Evolutionary conservation across 495 filamentous ascomycete genomes (phyloP).

Genomic region (Apiosordaria backusii): DNA sequence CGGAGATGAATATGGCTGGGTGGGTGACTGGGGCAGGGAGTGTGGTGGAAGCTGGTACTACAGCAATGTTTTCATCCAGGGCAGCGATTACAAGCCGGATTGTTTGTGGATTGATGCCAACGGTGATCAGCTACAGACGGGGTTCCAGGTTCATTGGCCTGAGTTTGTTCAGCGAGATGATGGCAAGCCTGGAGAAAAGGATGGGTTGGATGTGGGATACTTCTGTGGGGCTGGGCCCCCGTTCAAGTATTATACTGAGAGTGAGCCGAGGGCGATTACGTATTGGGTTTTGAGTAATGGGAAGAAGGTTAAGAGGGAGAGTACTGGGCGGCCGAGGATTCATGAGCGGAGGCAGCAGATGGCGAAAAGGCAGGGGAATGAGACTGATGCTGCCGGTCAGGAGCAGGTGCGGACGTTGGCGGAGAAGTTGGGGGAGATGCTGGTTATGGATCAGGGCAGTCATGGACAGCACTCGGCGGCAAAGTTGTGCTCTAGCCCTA

Average conservation of each 20-base stretch:
- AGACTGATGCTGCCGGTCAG: background rate
- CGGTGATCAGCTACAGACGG: constrained; percentile 30
- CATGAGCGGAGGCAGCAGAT: background rate
- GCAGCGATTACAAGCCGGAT: constrained; percentile 16
- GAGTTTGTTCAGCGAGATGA: constrained; percentile 6
- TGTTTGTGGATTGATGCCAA: constrained; percentile 35
- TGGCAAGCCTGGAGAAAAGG: background rate
- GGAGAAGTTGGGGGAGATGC: constrained; percentile 14
- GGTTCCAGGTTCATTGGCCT: constrained; percentile 35
- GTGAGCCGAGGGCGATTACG: too few species aligned
- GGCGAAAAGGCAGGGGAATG: background rate
- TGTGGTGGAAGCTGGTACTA: constrained; percentile 18
- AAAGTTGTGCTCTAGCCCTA: constrained; percentile 29
- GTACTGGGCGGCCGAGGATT: background rate
- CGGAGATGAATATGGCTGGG: constrained; percentile 27
- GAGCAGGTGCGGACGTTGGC: background rate
- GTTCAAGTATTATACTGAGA: too few species aligned
- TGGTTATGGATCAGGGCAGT: constrained; percentile 22
- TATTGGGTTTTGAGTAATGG: constrained; percentile 18
- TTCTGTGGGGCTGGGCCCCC: too few species aligned
- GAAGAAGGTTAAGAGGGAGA: constrained; percentile 7
- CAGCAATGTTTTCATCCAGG: constrained; percentile 7
- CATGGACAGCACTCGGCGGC: constrained; percentile 20
- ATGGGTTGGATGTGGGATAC: too few species aligned
- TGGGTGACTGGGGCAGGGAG: constrained; percentile 29